Evolutionary conservation across 257 asterid genomes (phyloP), one percentile per base, ranked within the genome.

Genomic region (Craterostigma plantagineum): DNA sequence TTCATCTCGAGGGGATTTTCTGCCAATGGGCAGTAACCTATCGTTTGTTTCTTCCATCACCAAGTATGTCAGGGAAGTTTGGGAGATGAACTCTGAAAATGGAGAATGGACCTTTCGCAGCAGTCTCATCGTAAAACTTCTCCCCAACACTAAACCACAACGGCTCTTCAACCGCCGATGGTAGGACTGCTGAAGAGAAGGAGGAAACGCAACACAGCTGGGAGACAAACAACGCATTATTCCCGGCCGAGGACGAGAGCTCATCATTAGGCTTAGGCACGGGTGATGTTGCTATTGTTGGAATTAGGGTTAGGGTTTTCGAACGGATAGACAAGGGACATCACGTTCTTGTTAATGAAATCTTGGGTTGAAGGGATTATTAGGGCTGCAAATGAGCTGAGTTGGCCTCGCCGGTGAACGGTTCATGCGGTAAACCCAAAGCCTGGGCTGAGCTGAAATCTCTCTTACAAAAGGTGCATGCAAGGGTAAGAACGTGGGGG

Each of bases 381-480:
- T 16, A 10, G 30, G 30, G 30, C 0, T 10, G 8, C 6, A 1
- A 40, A 8, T 10, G 16, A 13, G 14, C 15, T 14, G 11, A 5
- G 33, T 51, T 61, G 16, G 30, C n/a, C 78, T 3, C 68, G 61
- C 33, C 78, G 74, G 65, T 70, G 78, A 14, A 70, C 78, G 42
- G n/a, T 70, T 70, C 78, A 70, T 70, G 46, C 65, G 78, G n/a
- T 73, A 73, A n/a, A 7, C 78, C 74, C 14, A 70, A 44, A 35
- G 78, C 78, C 57, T 70, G 74, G 17, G 78, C 78, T 1, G 78
- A 70, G 16, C 63, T 53, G 63, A 70, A 70, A 43, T 70, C 78
- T 14, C 71, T 55, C 18, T 65, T 36, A 35, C 78, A 70, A 33
- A 65, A 70, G 9, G 60, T 56, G 42, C 74, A 70, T n/a, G n/a